Percentiles rank a stretch among this genome's conserved stretches.
phyloP scores from a whole-genome alignment of 257 asterid species.

The Scutellaria minor region DNA sequence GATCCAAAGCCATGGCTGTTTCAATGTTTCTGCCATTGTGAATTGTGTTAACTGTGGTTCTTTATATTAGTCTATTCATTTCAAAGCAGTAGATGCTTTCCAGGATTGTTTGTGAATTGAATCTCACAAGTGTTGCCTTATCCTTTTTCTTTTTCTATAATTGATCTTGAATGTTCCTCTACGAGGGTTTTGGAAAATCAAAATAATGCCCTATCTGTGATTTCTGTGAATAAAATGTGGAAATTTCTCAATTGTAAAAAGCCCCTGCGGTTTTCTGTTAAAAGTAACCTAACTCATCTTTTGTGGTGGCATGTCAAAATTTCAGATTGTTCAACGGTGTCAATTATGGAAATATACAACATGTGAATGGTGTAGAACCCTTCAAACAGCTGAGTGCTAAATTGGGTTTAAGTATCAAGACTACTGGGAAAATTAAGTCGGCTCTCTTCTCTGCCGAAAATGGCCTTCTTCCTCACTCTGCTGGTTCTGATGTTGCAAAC shows the following conservation, averaged over 20 bases:
- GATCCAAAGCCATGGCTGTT: slow-evolving; percentile 34
- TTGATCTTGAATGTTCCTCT: slow-evolving; percentile 28
- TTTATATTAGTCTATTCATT: slow-evolving; percentile 1
- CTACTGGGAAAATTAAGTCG: slow-evolving; percentile 49
- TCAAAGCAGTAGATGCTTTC: not conserved
- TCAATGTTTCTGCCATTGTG: not conserved
- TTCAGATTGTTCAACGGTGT: slow-evolving; percentile 61
- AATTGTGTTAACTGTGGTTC: not conserved
- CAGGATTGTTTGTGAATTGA: not conserved
- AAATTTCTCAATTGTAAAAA: not conserved
- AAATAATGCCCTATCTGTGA: not conserved
- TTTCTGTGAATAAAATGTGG: not conserved
- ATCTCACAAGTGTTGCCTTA: not conserved
- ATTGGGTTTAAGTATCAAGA: slow-evolving; percentile 48
- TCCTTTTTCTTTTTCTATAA: not conserved
- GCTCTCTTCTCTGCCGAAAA: slow-evolving; percentile 60
- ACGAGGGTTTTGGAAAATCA: not conserved
- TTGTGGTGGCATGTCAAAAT: slow-evolving; percentile 41
- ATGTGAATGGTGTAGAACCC: slow-evolving; percentile 50
- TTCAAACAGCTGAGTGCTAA: slow-evolving; percentile 44
- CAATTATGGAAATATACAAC: slow-evolving; percentile 41
- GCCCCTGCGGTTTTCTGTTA: not conserved
- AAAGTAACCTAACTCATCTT: slow-evolving; percentile 26
- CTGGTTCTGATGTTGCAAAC: slow-evolving; percentile 37
- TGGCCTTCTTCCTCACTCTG: slow-evolving; percentile 44